Percentiles rank a stretch among this genome's conserved stretches.
These are phyloP conservation scores for Remersonia thermophila DNA, from an alignment of 2,329 filamentous ascomycete genomes.

Conservation along the genomic window DNA sequence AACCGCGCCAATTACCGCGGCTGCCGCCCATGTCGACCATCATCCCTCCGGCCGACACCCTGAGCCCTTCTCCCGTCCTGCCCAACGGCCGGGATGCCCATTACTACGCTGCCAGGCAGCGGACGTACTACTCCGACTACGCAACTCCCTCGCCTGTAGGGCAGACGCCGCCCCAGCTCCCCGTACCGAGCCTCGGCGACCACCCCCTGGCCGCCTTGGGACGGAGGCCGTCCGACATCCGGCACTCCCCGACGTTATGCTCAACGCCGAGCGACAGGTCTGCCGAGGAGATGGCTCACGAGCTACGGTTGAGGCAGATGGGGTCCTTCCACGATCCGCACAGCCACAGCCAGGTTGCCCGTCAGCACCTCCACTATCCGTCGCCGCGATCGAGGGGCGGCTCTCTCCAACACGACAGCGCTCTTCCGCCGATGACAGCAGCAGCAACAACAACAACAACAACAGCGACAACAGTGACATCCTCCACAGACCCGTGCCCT, in stretches of 20 bases:
- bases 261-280: constrained; percentile 20
- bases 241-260: constrained; percentile 19
- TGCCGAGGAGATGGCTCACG: constrained; percentile 17
- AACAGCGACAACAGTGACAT: constrained; percentile 2
- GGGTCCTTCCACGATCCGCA: constrained; percentile 13
- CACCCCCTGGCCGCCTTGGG: constrained; percentile 7
- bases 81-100: constrained; percentile 14
- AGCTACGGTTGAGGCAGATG: constrained; percentile 15
- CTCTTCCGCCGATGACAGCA: constrained; percentile 4
- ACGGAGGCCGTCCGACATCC: constrained; percentile 16
- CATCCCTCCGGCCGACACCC: constrained; percentile 12
- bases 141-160: constrained; percentile 22
- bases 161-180: constrained; percentile 20
- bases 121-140: constrained; percentile 18
- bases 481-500: too few species aligned
- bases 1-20: constrained; percentile 12
- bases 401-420: constrained; percentile 12
- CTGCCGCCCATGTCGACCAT: constrained; percentile 20
- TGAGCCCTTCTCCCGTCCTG: constrained; percentile 11
- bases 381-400: constrained; percentile 14
- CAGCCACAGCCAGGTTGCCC: constrained; percentile 12
- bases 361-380: constrained; percentile 12
- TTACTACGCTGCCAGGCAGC: constrained; percentile 5
- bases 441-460: constrained; percentile 5
- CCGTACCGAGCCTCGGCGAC: constrained; percentile 15